A percentile compares a stretch with the other conserved stretches of the same genome.
These are phyloP conservation scores for Candida railenensis DNA, from an alignment of 805 yeast genomes.

Conservation along the genomic window DNA sequence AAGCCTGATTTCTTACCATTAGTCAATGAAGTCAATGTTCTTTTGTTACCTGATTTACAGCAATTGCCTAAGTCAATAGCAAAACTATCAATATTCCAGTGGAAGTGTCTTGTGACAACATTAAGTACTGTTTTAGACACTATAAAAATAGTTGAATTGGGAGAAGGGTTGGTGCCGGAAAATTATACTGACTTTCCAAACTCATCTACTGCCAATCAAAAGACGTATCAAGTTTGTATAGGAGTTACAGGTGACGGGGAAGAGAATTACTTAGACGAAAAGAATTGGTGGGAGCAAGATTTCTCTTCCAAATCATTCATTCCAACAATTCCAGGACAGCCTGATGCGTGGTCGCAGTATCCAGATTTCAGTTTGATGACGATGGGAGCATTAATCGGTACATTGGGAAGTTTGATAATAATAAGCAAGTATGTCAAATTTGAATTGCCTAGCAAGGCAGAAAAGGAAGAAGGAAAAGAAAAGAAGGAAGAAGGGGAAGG, in stretches of 20 bases:
- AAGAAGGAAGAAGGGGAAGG: background rate
- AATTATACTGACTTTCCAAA: background rate
- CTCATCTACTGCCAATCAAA: background rate
- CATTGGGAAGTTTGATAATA: conserved; percentile 3
- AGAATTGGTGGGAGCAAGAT: conserved; percentile 14
- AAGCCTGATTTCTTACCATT: conserved; percentile 8
- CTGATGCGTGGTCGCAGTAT: conserved; percentile 6
- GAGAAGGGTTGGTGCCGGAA: conserved; percentile 35
- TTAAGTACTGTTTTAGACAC: conserved; percentile 28
- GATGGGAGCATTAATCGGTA: background rate
- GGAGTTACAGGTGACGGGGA: conserved; percentile 1
- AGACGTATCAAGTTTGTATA: conserved; percentile 2
- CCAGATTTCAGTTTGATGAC: background rate
- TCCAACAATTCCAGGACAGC: background rate
- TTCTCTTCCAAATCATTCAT: background rate
- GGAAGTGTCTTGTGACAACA: conserved; percentile 29
- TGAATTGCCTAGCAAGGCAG: background rate
- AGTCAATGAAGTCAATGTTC: conserved; percentile 18
- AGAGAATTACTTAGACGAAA: background rate
- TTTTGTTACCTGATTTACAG: conserved; percentile 19
- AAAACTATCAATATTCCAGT: conserved; percentile 16
- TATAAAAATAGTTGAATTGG: conserved; percentile 36
- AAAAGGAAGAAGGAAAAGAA: background rate
- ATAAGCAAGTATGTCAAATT: conserved; percentile 7
- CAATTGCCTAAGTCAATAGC: conserved; percentile 14